A percentile compares a stretch with the other conserved stretches of the same genome.
These are phyloP conservation scores for Ceratocystis ficicola DNA, from an alignment of 2,329 filamentous ascomycete genomes.

Conservation along the genomic window DNA sequence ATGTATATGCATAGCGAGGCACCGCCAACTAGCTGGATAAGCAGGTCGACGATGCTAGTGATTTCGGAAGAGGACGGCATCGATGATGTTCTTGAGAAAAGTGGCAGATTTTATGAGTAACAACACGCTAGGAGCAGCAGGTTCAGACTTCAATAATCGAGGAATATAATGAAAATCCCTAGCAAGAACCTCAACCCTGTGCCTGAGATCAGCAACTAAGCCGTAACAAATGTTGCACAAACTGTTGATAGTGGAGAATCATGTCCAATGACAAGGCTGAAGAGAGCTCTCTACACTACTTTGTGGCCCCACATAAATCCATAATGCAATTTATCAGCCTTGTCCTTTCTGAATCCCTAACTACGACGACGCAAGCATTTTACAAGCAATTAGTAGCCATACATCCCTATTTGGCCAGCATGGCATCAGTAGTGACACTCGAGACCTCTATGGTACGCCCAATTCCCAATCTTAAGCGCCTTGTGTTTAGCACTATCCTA, in stretches of 20 bases:
- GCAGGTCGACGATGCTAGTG: background rate
- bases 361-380: background rate
- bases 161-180: too few species aligned
- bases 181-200: too few species aligned
- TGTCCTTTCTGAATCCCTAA: background rate
- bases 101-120: background rate
- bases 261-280: background rate
- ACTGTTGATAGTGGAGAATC: background rate
- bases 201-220: too few species aligned
- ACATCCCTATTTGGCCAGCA: slow-evolving; percentile 30
- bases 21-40: slow-evolving; percentile 42
- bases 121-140: background rate
- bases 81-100: background rate
- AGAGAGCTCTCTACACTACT: background rate
- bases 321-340: background rate
- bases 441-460: slow-evolving; percentile 69
- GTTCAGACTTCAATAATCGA: background rate
- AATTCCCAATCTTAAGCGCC: background rate
- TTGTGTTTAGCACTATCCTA: too few species aligned
- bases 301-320: background rate
- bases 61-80: slow-evolving; percentile 9
- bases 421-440: slow-evolving; percentile 67
- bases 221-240: background rate
- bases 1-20: slow-evolving; percentile 75
- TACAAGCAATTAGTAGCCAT: background rate